Conservation (phyloP, 2,329 filamentous ascomycete genomes). For the Fusarium piperis region DNA sequence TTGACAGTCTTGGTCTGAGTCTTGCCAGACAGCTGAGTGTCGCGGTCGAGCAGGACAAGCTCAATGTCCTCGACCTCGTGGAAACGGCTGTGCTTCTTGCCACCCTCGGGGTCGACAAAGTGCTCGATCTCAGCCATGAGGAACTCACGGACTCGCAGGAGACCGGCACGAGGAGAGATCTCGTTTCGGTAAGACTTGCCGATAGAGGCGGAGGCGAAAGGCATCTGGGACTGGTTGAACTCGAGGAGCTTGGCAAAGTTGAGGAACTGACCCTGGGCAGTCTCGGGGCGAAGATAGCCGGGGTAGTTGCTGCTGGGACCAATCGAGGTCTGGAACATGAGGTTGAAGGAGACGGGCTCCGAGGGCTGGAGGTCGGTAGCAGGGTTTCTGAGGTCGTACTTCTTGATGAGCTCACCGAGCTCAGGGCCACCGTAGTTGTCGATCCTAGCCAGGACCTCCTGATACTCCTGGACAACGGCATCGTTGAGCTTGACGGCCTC, state of each 20-base stretch:
- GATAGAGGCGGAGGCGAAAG: slow-evolving; percentile 95
- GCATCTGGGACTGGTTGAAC: slow-evolving; percentile 95
- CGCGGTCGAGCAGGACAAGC: slow-evolving; percentile 83
- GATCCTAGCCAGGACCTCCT: slow-evolving; percentile 89
- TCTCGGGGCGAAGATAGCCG: slow-evolving; percentile 91
- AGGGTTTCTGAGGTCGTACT: slow-evolving; percentile 92
- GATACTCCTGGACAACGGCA: slow-evolving; percentile 85
- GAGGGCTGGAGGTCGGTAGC: slow-evolving; percentile 79
- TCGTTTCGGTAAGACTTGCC: slow-evolving; percentile 99
- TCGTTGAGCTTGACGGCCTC: slow-evolving; percentile 89
- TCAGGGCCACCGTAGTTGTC: slow-evolving; percentile 93
- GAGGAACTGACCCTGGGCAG: slow-evolving; percentile 96
- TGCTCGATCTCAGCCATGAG: slow-evolving; percentile 99
- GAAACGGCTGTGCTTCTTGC: slow-evolving; percentile 95
- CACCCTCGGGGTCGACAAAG: slow-evolving; percentile 92
- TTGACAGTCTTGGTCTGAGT: slow-evolving; percentile 77
- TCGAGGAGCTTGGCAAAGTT: slow-evolving; percentile 97
- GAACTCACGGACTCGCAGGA: slow-evolving; percentile 95
- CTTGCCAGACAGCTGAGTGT: slow-evolving; percentile 87
- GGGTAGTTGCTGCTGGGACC: slow-evolving; percentile 89
- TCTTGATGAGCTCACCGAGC: slow-evolving; percentile 87
- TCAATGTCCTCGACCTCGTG: slow-evolving; percentile 84
- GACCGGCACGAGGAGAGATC: slow-evolving; percentile 90
- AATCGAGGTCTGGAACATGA: slow-evolving; percentile 98
- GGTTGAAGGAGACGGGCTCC: slow-evolving; percentile 91